A percentile compares a stretch with the other conserved stretches of the same genome.
Evolutionary conservation across 139 green algal species (phyloP).

Genomic region (Micractinium sp.): DNA sequence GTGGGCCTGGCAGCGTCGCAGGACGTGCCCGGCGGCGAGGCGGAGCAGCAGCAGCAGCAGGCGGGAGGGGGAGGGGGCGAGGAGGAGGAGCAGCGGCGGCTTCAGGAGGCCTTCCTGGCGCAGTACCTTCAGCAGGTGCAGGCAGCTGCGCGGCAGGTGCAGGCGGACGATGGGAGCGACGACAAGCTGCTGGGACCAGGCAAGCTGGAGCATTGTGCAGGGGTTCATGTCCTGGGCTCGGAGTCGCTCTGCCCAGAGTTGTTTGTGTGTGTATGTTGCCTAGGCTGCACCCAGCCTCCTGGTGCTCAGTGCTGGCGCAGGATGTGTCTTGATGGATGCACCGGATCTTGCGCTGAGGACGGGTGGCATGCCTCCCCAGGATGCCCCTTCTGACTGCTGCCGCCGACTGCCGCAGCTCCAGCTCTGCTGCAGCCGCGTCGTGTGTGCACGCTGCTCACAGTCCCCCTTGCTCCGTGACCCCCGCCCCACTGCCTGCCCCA

Average conservation of each 20-base stretch:
- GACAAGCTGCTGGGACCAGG: neutral
- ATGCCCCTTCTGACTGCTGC: neutral
- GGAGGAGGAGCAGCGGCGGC: slow-evolving; percentile 24
- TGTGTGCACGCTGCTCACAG: neutral
- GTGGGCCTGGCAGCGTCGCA: slow-evolving; percentile 23
- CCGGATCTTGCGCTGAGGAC: too few species aligned
- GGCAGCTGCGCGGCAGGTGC: neutral
- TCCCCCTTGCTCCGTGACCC: too few species aligned
- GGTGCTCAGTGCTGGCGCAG: too few species aligned
- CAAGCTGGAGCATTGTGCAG: neutral
- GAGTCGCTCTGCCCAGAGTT: too few species aligned
- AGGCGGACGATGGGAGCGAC: slow-evolving; percentile 1
- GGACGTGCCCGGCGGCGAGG: slow-evolving; percentile 14
- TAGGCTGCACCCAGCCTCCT: too few species aligned
- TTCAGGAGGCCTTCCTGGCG: slow-evolving; percentile 41
- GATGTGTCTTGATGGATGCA: too few species aligned
- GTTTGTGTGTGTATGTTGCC: too few species aligned
- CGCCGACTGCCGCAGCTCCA: neutral
- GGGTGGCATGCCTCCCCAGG: too few species aligned
- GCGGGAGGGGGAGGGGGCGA: neutral
- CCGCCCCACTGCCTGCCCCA: neutral
- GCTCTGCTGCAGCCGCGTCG: neutral
- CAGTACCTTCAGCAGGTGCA: slow-evolving; percentile 47
- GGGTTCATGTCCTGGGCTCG: too few species aligned
- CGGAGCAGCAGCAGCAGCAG: slow-evolving; percentile 16